These are phyloP conservation scores for Kalanchoe fedtschenkoi DNA, from an alignment of 164 flowering plant species.

Conservation along the genomic window DNA sequence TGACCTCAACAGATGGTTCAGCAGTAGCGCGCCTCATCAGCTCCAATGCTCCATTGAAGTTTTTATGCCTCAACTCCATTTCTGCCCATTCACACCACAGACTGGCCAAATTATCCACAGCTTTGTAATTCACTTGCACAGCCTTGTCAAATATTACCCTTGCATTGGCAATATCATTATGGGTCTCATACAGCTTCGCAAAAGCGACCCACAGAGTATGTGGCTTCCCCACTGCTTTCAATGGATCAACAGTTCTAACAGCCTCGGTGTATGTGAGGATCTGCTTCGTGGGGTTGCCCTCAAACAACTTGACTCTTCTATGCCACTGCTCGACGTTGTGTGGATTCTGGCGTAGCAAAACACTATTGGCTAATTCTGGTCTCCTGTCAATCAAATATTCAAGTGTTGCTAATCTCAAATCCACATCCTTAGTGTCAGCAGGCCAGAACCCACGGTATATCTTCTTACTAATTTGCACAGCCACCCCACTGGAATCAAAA, in stretches of 20 bases:
- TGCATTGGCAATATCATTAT: conserved; percentile 72
- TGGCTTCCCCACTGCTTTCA: conserved; percentile 96
- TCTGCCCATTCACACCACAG: conserved; percentile 98
- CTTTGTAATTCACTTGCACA: conserved; percentile 82
- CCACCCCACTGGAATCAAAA: conserved; percentile 24
- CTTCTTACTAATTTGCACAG: conserved; percentile 36
- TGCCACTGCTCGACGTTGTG: conserved; percentile 99
- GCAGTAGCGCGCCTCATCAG: conserved; percentile 90
- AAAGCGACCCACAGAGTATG: conserved; percentile 94
- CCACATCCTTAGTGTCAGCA: conserved; percentile 63
- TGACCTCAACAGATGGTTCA: conserved; percentile 90
- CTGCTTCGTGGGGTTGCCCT: conserved; percentile 73
- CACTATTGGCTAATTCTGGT: conserved; percentile 89
- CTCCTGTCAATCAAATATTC: conserved; percentile 74
- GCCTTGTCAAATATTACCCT: conserved; percentile 91
- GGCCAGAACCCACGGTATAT: conserved; percentile 64
- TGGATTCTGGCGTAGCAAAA: conserved; percentile 86
- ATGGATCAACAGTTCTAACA: conserved; percentile 86
- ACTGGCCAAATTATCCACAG: conserved; percentile 84
- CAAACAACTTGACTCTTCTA: conserved; percentile 78
- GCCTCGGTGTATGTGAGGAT: conserved; percentile 88
- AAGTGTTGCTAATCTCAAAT: conserved; percentile 68
- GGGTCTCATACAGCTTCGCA: conserved; percentile 73
- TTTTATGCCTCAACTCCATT: conserved; percentile 77
- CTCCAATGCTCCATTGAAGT: conserved; percentile 71